phyloP scores from a whole-genome alignment of 2,329 filamentous ascomycete species.

The Ophiostoma himal-ulmi region DNA sequence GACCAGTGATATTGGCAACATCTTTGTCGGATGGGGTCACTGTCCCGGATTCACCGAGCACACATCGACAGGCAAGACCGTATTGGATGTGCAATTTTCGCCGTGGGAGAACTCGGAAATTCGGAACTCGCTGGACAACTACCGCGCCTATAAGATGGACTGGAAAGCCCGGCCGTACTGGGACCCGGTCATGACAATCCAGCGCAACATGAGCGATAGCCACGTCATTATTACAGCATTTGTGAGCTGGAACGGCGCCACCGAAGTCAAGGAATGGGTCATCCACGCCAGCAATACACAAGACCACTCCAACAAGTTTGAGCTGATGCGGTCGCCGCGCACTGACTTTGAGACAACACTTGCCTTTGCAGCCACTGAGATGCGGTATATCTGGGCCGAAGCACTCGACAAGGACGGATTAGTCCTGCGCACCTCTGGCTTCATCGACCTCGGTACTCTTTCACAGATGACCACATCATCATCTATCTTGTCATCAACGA shows the following conservation, averaged over 20 bases:
- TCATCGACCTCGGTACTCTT: background rate
- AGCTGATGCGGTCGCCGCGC: background rate
- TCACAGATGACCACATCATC: background rate
- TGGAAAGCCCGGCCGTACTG: slow-evolving; percentile 45
- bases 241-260: slow-evolving; percentile 42
- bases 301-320: background rate
- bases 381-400: slow-evolving; percentile 19
- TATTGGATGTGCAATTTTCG: slow-evolving; percentile 47
- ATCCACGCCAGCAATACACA: background rate
- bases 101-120: slow-evolving; percentile 17
- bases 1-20: slow-evolving; percentile 36
- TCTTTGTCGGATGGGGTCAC: slow-evolving; percentile 53
- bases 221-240: background rate
- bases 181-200: slow-evolving; percentile 30
- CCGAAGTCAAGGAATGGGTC: slow-evolving; percentile 31
- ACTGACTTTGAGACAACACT: slow-evolving; percentile 16
- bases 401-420: slow-evolving; percentile 19
- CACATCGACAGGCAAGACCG: slow-evolving; percentile 40
- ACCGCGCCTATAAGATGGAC: slow-evolving; percentile 48
- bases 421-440: slow-evolving; percentile 2
- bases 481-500: background rate
- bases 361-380: background rate
- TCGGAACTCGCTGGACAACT: slow-evolving; percentile 39
- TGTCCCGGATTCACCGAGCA: slow-evolving; percentile 45
- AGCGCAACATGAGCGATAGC: background rate